Percentiles rank a stretch among this genome's conserved stretches.
phyloP scores from a whole-genome alignment of 306 rosid genomes.

The Quercus suber region DNA sequence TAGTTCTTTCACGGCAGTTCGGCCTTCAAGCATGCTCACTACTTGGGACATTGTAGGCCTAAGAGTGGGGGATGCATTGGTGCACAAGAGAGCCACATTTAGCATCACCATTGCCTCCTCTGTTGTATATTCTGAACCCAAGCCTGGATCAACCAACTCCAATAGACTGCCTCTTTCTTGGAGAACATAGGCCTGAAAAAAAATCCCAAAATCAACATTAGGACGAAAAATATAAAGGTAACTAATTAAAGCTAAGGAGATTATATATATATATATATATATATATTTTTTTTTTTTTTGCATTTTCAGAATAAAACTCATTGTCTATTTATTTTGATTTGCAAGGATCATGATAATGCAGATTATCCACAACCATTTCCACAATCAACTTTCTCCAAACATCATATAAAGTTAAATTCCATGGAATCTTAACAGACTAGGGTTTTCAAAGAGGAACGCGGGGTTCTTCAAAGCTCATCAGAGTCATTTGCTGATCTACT shows the following conservation, averaged over 20 bases:
- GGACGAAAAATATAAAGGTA: not conserved
- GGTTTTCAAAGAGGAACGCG: not conserved
- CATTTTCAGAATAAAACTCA: not conserved
- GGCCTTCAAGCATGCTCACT: conserved; percentile 94
- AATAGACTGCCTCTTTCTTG: conserved; percentile 83
- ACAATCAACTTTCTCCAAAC: not conserved
- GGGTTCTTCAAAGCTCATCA: conserved; percentile 3
- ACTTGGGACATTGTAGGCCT: conserved; percentile 86
- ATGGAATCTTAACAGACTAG: not conserved
- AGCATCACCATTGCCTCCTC: conserved; percentile 79
- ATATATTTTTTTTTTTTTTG: not conserved
- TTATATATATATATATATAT: not conserved
- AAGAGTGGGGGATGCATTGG: conserved; percentile 93
- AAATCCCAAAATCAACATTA: conserved; percentile 27
- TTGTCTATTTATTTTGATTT: not conserved
- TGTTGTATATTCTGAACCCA: conserved; percentile 69
- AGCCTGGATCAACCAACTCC: conserved; percentile 85
- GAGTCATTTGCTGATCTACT: conserved; percentile 31
- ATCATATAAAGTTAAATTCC: not conserved
- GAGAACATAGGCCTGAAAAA: conserved; percentile 77
- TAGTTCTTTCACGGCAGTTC: conserved; percentile 64
- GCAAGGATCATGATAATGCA: not conserved
- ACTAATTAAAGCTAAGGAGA: not conserved
- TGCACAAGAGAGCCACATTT: conserved; percentile 83
- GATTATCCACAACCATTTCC: not conserved